phyloP scores from a whole-genome alignment of 2,329 filamentous ascomycete genomes.

The Diplodia sapinea region DNA sequence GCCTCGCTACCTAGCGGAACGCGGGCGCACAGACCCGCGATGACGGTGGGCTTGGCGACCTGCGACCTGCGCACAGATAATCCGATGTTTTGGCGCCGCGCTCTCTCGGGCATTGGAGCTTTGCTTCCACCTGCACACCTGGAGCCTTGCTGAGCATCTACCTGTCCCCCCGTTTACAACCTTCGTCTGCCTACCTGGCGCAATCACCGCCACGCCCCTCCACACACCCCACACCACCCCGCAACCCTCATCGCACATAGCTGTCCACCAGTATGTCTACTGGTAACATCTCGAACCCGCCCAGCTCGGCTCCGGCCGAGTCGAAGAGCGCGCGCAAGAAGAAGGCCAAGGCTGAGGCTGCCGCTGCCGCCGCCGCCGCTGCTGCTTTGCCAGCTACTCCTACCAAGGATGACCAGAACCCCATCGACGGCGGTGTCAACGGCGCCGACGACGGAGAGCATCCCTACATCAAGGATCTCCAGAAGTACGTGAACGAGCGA shows the following conservation, averaged over 20 bases:
- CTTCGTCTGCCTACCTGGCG: slow-evolving; percentile 1
- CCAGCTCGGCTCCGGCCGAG: slow-evolving; percentile 62
- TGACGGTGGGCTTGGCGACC: slow-evolving; percentile 20
- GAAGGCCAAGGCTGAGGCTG: slow-evolving; percentile 54
- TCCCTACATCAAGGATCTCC: slow-evolving; percentile 82
- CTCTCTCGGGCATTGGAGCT: slow-evolving; percentile 31
- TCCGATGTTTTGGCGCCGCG: slow-evolving; percentile 23
- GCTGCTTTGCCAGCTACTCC: slow-evolving; percentile 42
- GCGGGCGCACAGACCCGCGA: not conserved
- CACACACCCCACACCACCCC: not conserved
- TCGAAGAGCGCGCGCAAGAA: slow-evolving; percentile 61
- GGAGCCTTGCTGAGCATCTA: slow-evolving; percentile 4
- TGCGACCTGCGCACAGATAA: not conserved
- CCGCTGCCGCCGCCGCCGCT: slow-evolving; percentile 43
- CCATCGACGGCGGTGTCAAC: slow-evolving; percentile 49
- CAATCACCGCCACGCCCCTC: not conserved
- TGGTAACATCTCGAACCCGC: slow-evolving; percentile 66
- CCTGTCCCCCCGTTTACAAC: slow-evolving; percentile 1
- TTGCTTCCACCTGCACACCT: slow-evolving; percentile 16
- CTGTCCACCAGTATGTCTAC: slow-evolving; percentile 65
- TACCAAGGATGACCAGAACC: slow-evolving; percentile 14
- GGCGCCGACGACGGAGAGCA: slow-evolving; percentile 71
- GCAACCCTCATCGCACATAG: not conserved
- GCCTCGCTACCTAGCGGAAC: slow-evolving; percentile 14
- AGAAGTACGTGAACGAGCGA: slow-evolving; percentile 74